A percentile compares a stretch with the other conserved stretches of the same genome.
phyloP scores from a whole-genome alignment of 164 flowering plant species.

The Chimonanthus salicifolius region DNA sequence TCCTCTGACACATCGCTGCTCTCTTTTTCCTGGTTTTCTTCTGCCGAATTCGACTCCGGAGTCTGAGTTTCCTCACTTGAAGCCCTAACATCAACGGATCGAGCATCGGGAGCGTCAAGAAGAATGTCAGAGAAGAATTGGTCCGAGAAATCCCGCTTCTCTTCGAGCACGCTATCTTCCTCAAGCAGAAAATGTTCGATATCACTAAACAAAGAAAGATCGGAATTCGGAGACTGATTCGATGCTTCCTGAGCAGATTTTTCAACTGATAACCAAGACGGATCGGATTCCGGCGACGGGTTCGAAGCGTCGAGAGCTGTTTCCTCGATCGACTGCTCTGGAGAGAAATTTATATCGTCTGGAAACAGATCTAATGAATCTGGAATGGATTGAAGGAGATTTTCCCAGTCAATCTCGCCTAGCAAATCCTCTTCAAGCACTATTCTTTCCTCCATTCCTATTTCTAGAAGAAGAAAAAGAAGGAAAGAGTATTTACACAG shows the following conservation, averaged over 20 bases:
- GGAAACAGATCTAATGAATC: constrained; percentile 1
- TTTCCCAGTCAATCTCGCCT: constrained; percentile 9
- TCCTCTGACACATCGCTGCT: constrained; percentile 9
- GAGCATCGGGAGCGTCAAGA: constrained; percentile 18
- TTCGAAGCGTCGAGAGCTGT: too few species aligned
- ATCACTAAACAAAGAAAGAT: constrained; percentile 26
- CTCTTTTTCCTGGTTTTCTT: constrained; percentile 14
- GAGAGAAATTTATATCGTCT: neutral
- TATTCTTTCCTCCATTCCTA: constrained; percentile 2
- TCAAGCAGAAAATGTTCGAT: constrained; percentile 42
- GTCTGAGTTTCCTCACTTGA: constrained; percentile 7
- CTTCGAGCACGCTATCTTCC: constrained; percentile 20
- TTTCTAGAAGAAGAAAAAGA: neutral
- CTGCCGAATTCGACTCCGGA: constrained; percentile 17
- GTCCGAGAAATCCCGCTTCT: constrained; percentile 5
- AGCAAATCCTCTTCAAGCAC: neutral
- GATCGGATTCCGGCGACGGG: too few species aligned
- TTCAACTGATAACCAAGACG: neutral
- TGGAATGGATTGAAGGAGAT: constrained; percentile 1
- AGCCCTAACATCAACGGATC: constrained; percentile 7
- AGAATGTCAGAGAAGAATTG: constrained; percentile 33
- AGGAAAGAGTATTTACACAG: neutral
- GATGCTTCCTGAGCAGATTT: neutral
- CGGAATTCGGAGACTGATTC: constrained; percentile 13
- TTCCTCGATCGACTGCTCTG: neutral